phyloP scores from a whole-genome alignment of 345 rosid species.

The Aegle marmelos region DNA sequence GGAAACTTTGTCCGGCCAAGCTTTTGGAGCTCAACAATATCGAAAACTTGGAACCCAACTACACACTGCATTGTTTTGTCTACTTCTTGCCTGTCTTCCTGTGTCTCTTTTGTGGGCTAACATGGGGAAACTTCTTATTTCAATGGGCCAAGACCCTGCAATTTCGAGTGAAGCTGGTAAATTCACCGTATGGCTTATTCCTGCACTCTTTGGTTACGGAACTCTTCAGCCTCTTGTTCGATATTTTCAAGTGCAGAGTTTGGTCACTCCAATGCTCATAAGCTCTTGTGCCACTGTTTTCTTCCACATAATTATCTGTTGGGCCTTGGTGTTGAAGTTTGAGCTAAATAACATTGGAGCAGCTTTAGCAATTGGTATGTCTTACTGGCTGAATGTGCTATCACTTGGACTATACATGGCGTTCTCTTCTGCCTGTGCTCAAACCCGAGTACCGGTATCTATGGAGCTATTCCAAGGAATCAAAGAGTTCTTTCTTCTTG shows the following conservation, averaged over 20 bases:
- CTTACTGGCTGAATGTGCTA: constrained; percentile 53
- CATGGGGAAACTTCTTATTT: constrained; percentile 48
- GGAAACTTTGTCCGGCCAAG: constrained; percentile 86
- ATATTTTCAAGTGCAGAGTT: constrained; percentile 54
- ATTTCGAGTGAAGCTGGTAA: constrained; percentile 56
- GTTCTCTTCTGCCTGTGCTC: constrained; percentile 44
- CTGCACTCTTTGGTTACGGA: constrained; percentile 60
- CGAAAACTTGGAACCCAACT: constrained; percentile 52
- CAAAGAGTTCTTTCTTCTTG: constrained; percentile 59
- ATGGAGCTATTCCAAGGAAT: constrained; percentile 47
- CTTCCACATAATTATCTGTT: constrained; percentile 49
- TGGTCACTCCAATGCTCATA: constrained; percentile 52
- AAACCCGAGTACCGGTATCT: constrained; percentile 39
- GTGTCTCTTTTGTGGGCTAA: constrained; percentile 52
- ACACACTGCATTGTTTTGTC: constrained; percentile 49
- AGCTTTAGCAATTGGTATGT: constrained; percentile 42
- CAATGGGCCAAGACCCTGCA: constrained; percentile 57
- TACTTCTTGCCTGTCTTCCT: constrained; percentile 46
- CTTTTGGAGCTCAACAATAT: constrained; percentile 60
- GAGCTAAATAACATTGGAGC: constrained; percentile 46
- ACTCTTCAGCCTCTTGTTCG: constrained; percentile 53
- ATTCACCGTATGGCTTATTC: constrained; percentile 52
- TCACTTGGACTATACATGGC: constrained; percentile 48
- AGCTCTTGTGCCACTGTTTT: constrained; percentile 42
- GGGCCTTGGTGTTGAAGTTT: constrained; percentile 55